phyloP scores from a whole-genome alignment of 2,329 filamentous ascomycete species.

The Pseudopyricularia javanii region DNA sequence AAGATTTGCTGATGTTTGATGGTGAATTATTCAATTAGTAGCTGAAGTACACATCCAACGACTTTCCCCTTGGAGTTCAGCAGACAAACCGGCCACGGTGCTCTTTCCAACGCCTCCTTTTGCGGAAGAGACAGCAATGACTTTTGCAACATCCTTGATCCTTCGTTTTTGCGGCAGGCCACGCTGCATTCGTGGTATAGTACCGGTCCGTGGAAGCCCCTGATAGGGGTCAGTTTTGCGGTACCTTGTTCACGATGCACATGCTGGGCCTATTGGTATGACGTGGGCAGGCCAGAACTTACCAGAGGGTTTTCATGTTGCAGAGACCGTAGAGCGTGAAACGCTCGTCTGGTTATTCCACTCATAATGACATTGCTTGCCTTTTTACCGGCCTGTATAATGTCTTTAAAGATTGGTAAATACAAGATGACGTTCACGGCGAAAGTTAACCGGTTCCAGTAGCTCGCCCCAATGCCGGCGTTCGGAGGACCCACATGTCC shows the following conservation, averaged over 20 bases:
- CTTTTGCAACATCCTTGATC: slow-evolving; percentile 75
- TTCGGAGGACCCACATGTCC: neutral
- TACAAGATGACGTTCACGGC: too few species aligned
- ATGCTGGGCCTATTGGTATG: neutral
- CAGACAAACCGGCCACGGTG: slow-evolving; percentile 62
- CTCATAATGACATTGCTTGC: slow-evolving; percentile 9
- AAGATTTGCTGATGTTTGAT: slow-evolving; percentile 49
- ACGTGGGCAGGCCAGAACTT: slow-evolving; percentile 13
- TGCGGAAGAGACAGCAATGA: slow-evolving; percentile 93
- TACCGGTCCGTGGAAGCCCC: slow-evolving; percentile 74
- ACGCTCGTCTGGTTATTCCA: slow-evolving; percentile 13
- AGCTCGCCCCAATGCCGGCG: too few species aligned
- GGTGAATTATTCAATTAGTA: neutral
- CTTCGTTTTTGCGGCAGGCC: slow-evolving; percentile 69
- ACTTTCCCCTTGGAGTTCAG: neutral
- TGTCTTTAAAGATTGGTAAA: neutral
- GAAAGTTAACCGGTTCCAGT: too few species aligned
- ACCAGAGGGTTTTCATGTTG: slow-evolving; percentile 85
- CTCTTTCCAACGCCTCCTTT: slow-evolving; percentile 98
- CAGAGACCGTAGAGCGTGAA: slow-evolving; percentile 41
- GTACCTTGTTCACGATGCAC: neutral
- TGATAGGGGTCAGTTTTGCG: slow-evolving; percentile 20
- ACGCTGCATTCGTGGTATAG: slow-evolving; percentile 63
- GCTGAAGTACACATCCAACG: too few species aligned
- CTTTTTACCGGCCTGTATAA: neutral